A percentile compares a stretch with the other conserved stretches of the same genome.
Conservation (phyloP, 805 yeast genomes). For the Metschnikowia bowlesiae region DNA sequence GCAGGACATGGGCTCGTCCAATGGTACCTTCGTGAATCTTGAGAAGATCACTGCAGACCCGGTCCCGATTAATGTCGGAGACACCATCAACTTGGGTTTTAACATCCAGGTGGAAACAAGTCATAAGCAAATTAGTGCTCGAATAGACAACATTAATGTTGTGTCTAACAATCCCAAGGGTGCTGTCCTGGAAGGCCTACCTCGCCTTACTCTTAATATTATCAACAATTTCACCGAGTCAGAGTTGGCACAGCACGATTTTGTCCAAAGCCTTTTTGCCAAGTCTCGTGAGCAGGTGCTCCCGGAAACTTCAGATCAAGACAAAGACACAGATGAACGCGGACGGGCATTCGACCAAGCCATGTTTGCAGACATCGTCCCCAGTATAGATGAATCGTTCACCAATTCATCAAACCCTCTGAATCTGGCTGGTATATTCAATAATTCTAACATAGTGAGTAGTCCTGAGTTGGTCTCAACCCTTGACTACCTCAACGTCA, state of each 20-base stretch:
- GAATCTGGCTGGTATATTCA: slow-evolving; percentile 49
- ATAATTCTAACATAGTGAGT: slow-evolving; percentile 56
- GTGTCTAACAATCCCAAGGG: slow-evolving; percentile 32
- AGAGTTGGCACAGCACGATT: slow-evolving; percentile 34
- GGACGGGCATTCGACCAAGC: slow-evolving; percentile 48
- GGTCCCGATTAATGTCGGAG: slow-evolving; percentile 69
- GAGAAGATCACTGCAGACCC: slow-evolving; percentile 58
- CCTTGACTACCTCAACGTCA: slow-evolving; percentile 49
- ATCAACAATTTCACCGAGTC: slow-evolving; percentile 19
- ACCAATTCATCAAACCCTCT: slow-evolving; percentile 40
- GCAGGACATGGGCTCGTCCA: slow-evolving; percentile 83
- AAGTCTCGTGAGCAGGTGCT: slow-evolving; percentile 8
- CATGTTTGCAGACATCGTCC: slow-evolving; percentile 57
- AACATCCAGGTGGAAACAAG: slow-evolving; percentile 66
- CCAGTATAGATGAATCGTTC: slow-evolving; percentile 42
- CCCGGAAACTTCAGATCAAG: neutral
- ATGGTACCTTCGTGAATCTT: slow-evolving; percentile 90
- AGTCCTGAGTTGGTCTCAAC: slow-evolving; percentile 53
- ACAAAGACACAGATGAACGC: slow-evolving; percentile 1
- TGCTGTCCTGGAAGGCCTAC: slow-evolving; percentile 11
- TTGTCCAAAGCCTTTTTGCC: slow-evolving; percentile 29
- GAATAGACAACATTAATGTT: slow-evolving; percentile 68
- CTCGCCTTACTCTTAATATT: slow-evolving; percentile 12
- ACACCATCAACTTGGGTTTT: slow-evolving; percentile 88
- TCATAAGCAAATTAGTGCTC: slow-evolving; percentile 84